phyloP scores from a whole-genome alignment of 371 early-diverging fungal species.

The Umbelopsis sp. region DNA sequence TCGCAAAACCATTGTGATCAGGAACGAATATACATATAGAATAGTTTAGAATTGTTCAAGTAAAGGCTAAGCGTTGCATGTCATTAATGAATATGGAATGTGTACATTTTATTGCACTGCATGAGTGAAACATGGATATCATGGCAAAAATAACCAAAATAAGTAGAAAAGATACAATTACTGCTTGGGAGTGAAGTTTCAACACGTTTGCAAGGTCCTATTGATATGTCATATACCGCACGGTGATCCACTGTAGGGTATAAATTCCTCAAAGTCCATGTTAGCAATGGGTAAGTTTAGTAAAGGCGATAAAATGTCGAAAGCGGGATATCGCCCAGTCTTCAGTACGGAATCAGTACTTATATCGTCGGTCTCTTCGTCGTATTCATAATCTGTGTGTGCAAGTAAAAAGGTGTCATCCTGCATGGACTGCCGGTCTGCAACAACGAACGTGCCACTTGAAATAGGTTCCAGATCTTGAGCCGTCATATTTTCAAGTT shows the following conservation, averaged over 20 bases:
- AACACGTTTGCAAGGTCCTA: no score
- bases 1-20: no score
- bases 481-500: not conserved
- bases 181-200: no score
- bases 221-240: no score
- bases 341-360: slow-evolving; percentile 22
- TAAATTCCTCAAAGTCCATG: not conserved
- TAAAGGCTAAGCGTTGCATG: no score
- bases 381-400: slow-evolving; percentile 46
- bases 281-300: not conserved
- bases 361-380: slow-evolving; percentile 43
- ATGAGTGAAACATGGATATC: no score
- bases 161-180: no score
- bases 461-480: not conserved
- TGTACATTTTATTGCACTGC: no score
- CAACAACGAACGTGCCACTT: not conserved
- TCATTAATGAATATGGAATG: no score
- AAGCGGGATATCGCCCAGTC: not conserved
- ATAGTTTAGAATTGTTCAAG: no score
- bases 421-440: not conserved
- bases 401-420: slow-evolving; percentile 22
- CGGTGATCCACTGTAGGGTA: not conserved
- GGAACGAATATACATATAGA: no score
- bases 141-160: no score
- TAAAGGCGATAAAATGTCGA: not conserved